phyloP scores from a whole-genome alignment of 2,329 filamentous ascomycete species.

The Elsinoe necatrix region DNA sequence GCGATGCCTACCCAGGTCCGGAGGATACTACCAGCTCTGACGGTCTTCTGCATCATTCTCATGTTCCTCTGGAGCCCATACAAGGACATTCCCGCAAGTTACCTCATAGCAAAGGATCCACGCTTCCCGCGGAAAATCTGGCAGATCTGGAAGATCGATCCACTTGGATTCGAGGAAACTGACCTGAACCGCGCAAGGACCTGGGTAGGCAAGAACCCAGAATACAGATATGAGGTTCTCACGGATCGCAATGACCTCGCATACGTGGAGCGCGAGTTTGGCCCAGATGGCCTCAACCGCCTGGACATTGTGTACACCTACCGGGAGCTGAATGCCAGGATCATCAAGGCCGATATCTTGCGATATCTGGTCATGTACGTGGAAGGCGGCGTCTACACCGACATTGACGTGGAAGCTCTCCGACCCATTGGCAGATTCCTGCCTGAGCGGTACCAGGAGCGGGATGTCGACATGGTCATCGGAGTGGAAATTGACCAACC shows the following conservation, averaged over 20 bases:
- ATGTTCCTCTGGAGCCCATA: constrained; percentile 35
- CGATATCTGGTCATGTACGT: constrained; percentile 58
- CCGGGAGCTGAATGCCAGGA: constrained; percentile 49
- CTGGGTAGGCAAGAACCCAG: constrained; percentile 59
- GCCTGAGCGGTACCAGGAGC: constrained; percentile 50
- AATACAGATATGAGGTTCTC: constrained; percentile 58
- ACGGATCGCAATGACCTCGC: constrained; percentile 60
- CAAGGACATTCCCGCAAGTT: constrained; percentile 16
- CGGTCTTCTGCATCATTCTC: constrained; percentile 38
- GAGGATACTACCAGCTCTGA: constrained; percentile 41
- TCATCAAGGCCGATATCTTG: constrained; percentile 56
- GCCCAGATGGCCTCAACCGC: constrained; percentile 54
- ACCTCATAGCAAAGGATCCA: neutral
- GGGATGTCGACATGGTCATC: constrained; percentile 57
- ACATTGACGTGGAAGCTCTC: constrained; percentile 49
- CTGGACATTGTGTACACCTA: constrained; percentile 56
- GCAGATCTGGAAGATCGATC: constrained; percentile 68
- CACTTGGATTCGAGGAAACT: constrained; percentile 56
- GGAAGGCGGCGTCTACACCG: constrained; percentile 52
- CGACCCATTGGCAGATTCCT: constrained; percentile 48
- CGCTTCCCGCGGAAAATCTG: constrained; percentile 61
- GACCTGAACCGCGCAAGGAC: constrained; percentile 53
- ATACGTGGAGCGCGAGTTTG: constrained; percentile 62
- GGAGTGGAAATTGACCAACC: constrained; percentile 62
- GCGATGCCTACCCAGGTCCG: constrained; percentile 42